Evolutionary conservation across 2,329 filamentous ascomycete genomes (phyloP).

Genomic region (Fusarium papillatum): DNA sequence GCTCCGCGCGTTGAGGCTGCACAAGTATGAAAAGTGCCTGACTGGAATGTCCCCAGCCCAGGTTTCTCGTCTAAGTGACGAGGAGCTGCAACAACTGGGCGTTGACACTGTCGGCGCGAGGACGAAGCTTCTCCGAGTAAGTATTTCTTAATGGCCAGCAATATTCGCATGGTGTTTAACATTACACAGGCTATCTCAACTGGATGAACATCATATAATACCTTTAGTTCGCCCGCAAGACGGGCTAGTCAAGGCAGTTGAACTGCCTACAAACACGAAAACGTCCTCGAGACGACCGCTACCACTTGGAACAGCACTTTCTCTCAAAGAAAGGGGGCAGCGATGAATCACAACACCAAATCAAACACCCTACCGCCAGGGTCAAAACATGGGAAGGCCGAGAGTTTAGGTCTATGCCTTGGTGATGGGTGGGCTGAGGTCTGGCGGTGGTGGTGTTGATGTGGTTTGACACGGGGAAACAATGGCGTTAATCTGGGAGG

Average conservation of each 20-base stretch:
- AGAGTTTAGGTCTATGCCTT: slow-evolving; percentile 3
- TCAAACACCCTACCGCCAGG: background rate
- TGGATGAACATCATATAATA: slow-evolving; percentile 11
- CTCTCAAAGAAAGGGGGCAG: slow-evolving; percentile 4
- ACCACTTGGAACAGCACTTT: slow-evolving; percentile 4
- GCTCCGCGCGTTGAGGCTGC: slow-evolving; percentile 42
- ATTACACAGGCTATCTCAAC: slow-evolving; percentile 35
- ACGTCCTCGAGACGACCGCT: slow-evolving; percentile 4
- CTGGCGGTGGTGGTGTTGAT: slow-evolving; percentile 32
- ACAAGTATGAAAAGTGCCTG: slow-evolving; percentile 43
- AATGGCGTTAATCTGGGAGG: slow-evolving; percentile 32
- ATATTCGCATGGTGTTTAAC: slow-evolving; percentile 16
- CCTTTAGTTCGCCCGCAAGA: slow-evolving; percentile 10
- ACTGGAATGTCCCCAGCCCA: slow-evolving; percentile 39
- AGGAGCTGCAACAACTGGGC: slow-evolving; percentile 40
- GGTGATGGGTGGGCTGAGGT: slow-evolving; percentile 23
- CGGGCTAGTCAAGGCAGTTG: slow-evolving; percentile 15
- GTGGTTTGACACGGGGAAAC: slow-evolving; percentile 34
- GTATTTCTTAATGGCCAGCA: background rate
- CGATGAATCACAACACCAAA: background rate
- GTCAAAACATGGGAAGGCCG: slow-evolving; percentile 3
- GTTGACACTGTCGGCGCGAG: slow-evolving; percentile 43
- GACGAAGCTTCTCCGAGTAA: slow-evolving; percentile 43
- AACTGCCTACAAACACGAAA: slow-evolving; percentile 3
- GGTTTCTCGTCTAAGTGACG: slow-evolving; percentile 31